Evolutionary conservation across 2,329 filamentous ascomycete genomes (phyloP).

Genomic region (Ilyonectria sp.): DNA sequence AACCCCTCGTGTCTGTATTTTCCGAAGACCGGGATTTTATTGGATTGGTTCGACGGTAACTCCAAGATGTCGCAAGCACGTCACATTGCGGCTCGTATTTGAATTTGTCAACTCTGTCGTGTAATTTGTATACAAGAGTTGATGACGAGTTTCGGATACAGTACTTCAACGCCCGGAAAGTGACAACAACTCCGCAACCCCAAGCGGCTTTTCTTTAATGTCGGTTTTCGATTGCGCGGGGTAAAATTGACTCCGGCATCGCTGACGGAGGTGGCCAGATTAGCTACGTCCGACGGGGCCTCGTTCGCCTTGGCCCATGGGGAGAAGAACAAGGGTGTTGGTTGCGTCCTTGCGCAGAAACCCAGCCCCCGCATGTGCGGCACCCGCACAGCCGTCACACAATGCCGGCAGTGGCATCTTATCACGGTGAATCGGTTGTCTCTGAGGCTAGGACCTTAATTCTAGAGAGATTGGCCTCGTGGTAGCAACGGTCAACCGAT

Average conservation of each 20-base stretch:
- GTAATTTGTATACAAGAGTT: background rate
- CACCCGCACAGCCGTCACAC: background rate
- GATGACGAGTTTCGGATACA: slow-evolving; percentile 7
- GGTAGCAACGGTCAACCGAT: slow-evolving; percentile 25
- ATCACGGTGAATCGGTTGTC: background rate
- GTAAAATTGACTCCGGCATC: slow-evolving; percentile 27
- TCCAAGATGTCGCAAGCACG: background rate
- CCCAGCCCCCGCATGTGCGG: slow-evolving; percentile 16
- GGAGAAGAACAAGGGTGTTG: slow-evolving; percentile 11
- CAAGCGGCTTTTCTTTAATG: background rate
- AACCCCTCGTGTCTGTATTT: slow-evolving; percentile 23
- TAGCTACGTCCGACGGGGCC: slow-evolving; percentile 7
- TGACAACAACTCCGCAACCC: background rate
- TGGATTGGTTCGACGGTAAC: slow-evolving; percentile 8
- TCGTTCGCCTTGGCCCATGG: slow-evolving; percentile 8
- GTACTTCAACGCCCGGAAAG: slow-evolving; percentile 1
- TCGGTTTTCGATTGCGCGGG: slow-evolving; percentile 22
- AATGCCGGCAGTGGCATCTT: slow-evolving; percentile 4
- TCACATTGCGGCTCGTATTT: slow-evolving; percentile 17
- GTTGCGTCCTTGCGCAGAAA: slow-evolving; percentile 16
- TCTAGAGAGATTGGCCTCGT: slow-evolving; percentile 16
- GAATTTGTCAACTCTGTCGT: slow-evolving; percentile 5
- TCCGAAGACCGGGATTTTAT: slow-evolving; percentile 19
- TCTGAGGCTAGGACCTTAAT: background rate
- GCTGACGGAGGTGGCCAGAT: slow-evolving; percentile 12